Base-by-base conservation (phyloP, 257 asterid species). In the Ajuga chamaepitys region DNA sequence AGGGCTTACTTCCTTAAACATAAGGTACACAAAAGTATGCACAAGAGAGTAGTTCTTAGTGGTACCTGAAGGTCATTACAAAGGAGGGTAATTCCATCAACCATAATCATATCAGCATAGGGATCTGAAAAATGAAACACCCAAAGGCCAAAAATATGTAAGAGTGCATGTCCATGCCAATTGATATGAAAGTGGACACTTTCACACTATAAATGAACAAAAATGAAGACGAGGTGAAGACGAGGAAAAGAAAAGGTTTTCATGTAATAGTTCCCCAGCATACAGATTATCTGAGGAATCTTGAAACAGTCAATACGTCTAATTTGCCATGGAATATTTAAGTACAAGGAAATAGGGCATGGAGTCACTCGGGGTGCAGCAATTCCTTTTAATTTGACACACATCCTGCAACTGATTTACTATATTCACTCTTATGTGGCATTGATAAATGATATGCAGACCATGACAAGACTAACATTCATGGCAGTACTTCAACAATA, bases 61-160 rank as follows among this genome's bases (percentile, higher is more conserved):
- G 48, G 69, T 67, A 84, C 91, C 91, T 82, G 84, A 68, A 84
- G 75, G 66, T 84, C 91, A 60, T 67, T 84, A 80, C 91, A 84
- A 32, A 84, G 58, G 60, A 73, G 58, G 66, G 86, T 72, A 77
- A 84, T 84, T 65, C 91, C 91, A 68, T 84, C 91, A 70, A 70
- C 91, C 78, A 82, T 44, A 64, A 84, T 82, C 91, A 84, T 82
- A 60, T 84, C 91, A 40, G 80, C 76, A 75, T 79, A 77, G 41
- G 84, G 80, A 81, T 83, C 89, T 83, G 84, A 45, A 74, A 38
- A 65, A 48, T 34, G 46, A 34, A 68, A 64, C 47, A 59, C 18
- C 42, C 8, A 13, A 60, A n/a, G 62, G 46, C 26, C 67, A 52
- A 42, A 67, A 68, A 54, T 25, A 24, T 30, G 18, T 53, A 41